phyloP scores from a whole-genome alignment of 495 filamentous ascomycete species.

The Penicillium coprophilum region DNA sequence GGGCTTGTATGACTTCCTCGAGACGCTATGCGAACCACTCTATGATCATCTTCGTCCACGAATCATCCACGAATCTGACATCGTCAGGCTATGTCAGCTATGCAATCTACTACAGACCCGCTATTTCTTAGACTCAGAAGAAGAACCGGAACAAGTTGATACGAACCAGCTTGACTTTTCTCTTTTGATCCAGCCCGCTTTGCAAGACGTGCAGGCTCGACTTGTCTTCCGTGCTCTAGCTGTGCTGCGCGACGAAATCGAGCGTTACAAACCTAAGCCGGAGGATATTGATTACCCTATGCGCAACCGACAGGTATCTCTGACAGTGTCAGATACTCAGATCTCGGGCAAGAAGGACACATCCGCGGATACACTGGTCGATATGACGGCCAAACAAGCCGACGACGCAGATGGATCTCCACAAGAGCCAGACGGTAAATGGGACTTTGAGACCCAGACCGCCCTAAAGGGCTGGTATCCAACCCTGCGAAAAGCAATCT shows the following conservation, averaged over 20 bases:
- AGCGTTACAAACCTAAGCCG: conserved; percentile 64
- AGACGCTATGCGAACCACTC: conserved; percentile 71
- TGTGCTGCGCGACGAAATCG: conserved; percentile 67
- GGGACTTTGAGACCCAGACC: conserved; percentile 54
- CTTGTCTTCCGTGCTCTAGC: conserved; percentile 71
- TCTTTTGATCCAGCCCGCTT: conserved; percentile 61
- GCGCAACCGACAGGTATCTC: conserved; percentile 45
- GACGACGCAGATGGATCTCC: conserved; percentile 50
- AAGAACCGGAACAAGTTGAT: conserved; percentile 59
- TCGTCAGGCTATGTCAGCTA: conserved; percentile 76
- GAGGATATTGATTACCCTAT: conserved; percentile 68
- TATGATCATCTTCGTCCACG: conserved; percentile 69
- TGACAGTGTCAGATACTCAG: conserved; percentile 50
- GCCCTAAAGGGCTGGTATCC: conserved; percentile 60
- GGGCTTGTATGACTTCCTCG: conserved; percentile 69
- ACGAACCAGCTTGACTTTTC: conserved; percentile 64
- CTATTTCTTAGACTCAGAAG: conserved; percentile 72
- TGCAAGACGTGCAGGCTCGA: conserved; percentile 73
- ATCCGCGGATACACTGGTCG: conserved; percentile 43
- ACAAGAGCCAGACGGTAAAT: conserved; percentile 48
- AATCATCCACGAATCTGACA: conserved; percentile 68
- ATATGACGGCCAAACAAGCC: conserved; percentile 51
- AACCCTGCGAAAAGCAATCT: conserved; percentile 73
- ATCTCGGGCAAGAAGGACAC: conserved; percentile 48
- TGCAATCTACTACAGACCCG: conserved; percentile 80